Percentiles rank a stretch among this genome's conserved stretches.
Evolutionary conservation across 2,329 filamentous ascomycete species (phyloP).

Genomic region (Ceratocystis colombiana): DNA sequence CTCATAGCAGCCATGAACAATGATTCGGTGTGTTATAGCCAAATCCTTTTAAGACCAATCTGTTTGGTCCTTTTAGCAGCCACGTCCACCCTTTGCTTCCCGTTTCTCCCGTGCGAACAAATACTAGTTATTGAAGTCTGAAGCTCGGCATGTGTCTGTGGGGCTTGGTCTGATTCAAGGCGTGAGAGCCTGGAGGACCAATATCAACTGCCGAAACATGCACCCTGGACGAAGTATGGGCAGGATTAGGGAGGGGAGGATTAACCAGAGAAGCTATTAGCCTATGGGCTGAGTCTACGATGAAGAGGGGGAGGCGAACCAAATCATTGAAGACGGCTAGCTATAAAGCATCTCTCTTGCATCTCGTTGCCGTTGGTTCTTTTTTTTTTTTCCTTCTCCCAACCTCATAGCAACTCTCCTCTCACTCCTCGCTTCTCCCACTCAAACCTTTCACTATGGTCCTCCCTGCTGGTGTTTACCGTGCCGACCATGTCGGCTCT

Average conservation of each 20-base stretch:
- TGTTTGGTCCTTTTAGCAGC: not conserved
- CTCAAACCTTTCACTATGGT: slow-evolving; percentile 12
- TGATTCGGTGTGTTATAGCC: not conserved
- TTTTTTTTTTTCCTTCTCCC: not conserved
- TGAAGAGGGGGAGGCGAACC: not conserved
- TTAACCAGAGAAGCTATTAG: not conserved
- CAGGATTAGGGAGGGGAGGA: slow-evolving; percentile 9
- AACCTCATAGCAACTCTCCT: not conserved
- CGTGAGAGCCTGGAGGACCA: not conserved
- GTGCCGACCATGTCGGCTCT: slow-evolving; percentile 25
- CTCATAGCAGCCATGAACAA: not conserved
- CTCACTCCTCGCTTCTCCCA: not conserved
- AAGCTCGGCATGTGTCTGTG: slow-evolving; percentile 10
- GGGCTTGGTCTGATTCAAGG: slow-evolving; percentile 3
- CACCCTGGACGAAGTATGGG: not conserved
- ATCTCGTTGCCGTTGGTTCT: not conserved
- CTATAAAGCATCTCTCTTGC: too few relatives aligned
- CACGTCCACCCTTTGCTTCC: not conserved
- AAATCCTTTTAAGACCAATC: slow-evolving; percentile 6
- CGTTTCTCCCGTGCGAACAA: not conserved
- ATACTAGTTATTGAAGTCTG: not conserved
- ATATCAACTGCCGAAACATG: slow-evolving; percentile 6
- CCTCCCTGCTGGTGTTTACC: slow-evolving; percentile 24
- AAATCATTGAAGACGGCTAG: not conserved
- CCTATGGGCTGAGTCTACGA: not conserved